These are phyloP conservation scores for Symbiotaphrina buchneri DNA, from an alignment of 495 filamentous ascomycete genomes.

Conservation along the genomic window DNA sequence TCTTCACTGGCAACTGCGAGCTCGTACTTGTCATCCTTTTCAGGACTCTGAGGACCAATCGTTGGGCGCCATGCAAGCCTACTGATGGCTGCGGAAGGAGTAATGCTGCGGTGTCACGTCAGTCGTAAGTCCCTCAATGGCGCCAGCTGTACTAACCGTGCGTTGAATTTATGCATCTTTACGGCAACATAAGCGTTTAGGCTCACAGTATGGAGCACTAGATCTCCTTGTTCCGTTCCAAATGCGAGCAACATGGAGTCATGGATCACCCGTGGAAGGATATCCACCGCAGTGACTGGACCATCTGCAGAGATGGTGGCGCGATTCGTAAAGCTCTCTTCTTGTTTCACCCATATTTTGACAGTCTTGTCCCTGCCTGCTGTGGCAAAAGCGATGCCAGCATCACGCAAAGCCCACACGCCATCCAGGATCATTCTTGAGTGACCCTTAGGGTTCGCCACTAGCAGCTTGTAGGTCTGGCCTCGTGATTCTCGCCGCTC, in stretches of 20 bases:
- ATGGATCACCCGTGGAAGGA: constrained; percentile 2
- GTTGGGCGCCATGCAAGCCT: constrained; percentile 45
- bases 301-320: constrained; percentile 1
- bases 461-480: constrained; percentile 24
- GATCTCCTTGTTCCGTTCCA: constrained; percentile 4
- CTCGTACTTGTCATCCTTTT: constrained; percentile 16
- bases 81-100: constrained; percentile 52
- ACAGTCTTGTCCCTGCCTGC: constrained; percentile 64
- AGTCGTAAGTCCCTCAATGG: neutral
- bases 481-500: constrained; percentile 16
- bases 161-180: no score
- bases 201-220: no score
- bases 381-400: constrained; percentile 46
- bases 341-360: constrained; percentile 5
- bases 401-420: constrained; percentile 43
- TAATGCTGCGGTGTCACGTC: constrained; percentile 18
- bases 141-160: constrained; percentile 1
- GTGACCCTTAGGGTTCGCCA: constrained; percentile 64
- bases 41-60: constrained; percentile 5
- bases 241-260: constrained; percentile 1
- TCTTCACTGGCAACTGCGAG: constrained; percentile 73
- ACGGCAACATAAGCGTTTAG: no score
- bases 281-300: constrained; percentile 4
- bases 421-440: constrained; percentile 73
- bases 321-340: neutral